Conservation (phyloP, 163 green algal species). For the Scenedesmus sp. region DNA sequence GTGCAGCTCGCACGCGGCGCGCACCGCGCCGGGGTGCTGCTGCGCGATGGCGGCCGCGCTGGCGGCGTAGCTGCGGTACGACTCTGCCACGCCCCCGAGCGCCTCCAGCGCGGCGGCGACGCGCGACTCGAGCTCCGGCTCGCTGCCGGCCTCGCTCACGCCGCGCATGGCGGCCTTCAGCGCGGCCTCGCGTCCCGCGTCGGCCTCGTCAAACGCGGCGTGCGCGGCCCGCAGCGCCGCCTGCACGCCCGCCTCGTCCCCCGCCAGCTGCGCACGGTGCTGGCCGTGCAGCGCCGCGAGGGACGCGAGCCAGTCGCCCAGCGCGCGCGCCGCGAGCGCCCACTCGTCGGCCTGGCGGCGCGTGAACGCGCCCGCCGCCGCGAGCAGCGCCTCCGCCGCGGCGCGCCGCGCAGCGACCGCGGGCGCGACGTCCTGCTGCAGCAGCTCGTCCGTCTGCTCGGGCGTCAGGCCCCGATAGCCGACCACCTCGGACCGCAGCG, state of each 20-base stretch:
- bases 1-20: conserved; percentile 45
- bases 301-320: conserved; percentile 51
- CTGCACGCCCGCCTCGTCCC: conserved; percentile 25
- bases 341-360: conserved; percentile 57
- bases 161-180: conserved; percentile 56
- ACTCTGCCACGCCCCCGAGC: conserved; percentile 62
- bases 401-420: conserved; percentile 46
- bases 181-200: conserved; percentile 54
- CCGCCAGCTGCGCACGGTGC: conserved; percentile 19
- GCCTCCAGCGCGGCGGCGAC: conserved; percentile 49
- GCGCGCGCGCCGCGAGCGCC: conserved; percentile 9
- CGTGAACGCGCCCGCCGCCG: conserved; percentile 48
- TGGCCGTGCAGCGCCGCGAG: conserved; percentile 49
- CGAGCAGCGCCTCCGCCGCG: conserved; percentile 47
- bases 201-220: conserved; percentile 54
- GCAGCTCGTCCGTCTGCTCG: conserved; percentile 20
- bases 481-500: conserved; percentile 10
- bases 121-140: conserved; percentile 54
- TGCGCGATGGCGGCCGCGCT: conserved; percentile 35
- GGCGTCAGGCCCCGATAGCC: conserved; percentile 18
- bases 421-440: conserved; percentile 47
- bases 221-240: conserved; percentile 28
- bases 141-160: conserved; percentile 54
- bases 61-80: conserved; percentile 58
- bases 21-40: conserved; percentile 48